Percentiles rank a stretch among this genome's conserved stretches.
These are phyloP conservation scores for Pleurotus eryngii DNA, from an alignment of 768 basidiomycete genomes.

Conservation along the genomic window DNA sequence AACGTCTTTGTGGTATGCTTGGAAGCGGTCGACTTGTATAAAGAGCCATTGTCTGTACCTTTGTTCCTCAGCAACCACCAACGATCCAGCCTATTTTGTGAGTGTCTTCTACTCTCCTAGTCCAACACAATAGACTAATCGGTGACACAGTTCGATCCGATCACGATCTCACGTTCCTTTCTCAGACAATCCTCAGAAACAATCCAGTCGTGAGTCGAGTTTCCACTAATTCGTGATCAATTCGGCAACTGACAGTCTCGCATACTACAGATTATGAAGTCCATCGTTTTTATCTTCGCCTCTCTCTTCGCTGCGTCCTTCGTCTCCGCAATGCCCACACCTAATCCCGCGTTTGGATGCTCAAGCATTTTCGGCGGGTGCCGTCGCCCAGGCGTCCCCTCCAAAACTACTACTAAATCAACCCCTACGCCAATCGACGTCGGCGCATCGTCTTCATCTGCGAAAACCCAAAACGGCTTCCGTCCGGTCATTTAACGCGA, in stretches of 20 bases:
- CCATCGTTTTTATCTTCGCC: not conserved
- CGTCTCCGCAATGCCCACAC: not conserved
- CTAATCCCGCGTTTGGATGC: conserved; percentile 1
- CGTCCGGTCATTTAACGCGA: conserved; percentile 1
- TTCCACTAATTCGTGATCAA: not conserved
- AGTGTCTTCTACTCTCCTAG: not conserved
- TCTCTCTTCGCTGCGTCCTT: not conserved
- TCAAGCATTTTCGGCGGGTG: conserved; percentile 1
- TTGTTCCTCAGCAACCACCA: not conserved
- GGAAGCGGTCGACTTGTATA: not conserved
- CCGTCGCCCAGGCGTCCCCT: not conserved
- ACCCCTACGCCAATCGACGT: not conserved
- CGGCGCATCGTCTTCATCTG: not conserved
- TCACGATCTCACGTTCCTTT: not conserved
- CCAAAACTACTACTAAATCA: not conserved
- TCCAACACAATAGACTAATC: not conserved
- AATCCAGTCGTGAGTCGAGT: not conserved
- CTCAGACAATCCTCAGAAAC: not conserved
- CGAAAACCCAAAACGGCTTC: not conserved
- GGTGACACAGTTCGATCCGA: not conserved
- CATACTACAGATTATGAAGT: conserved; percentile 3
- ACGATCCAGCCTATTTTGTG: not conserved
- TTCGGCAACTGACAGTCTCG: not conserved
- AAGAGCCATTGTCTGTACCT: not conserved
- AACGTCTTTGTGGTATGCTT: not conserved